Base-by-base conservation (phyloP, 2,329 filamentous ascomycete species). In the Emericellopsis cladophorae region DNA sequence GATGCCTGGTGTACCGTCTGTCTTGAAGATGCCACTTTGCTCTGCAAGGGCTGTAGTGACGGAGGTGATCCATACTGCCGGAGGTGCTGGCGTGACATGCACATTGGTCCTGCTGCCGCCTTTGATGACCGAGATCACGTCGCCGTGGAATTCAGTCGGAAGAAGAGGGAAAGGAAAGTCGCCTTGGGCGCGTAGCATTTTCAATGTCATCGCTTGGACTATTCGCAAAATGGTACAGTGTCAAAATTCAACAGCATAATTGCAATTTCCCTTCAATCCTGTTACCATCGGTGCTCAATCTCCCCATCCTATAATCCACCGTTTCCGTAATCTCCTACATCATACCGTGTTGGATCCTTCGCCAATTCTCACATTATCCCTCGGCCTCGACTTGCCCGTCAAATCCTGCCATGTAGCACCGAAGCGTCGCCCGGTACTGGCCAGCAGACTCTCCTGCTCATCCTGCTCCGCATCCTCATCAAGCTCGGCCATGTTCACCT, bases 381-480 rank as follows among this genome's bases (percentile, higher is more conserved):
- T 42, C 1, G 56, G 45, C 42, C 58, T 59, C 2, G 82, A 83
- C 2, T 82, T 85, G n/a, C 32, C 32, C n/a, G 32, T 35, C 39
- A 94, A 81, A 56, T 94, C 87, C 57, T 90, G 77, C 88, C 88
- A 95, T 2, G 84, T 88, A 5, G 86, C 86, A 35, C 84, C 82
- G 49, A 94, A 88, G 26, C 87, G 73, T 43, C 87, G 67, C 6
- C 87, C 79, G 0, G 88, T 94, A 51, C 78, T 87, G 0, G 87
- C 86, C 37, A 98, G 66, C 38, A 98, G 66, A 10, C 89, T 86
- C 64, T 98, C 92, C 55, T 98, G 92, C 57, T 96, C 92, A 15
- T 90, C 88, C 24, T 81, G 84, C 58, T 94, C 86, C 14, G 89
- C 81, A 54, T 95, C 89, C 46, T 90, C 84, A 48, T 96, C 92